Evolutionary conservation across 495 filamentous ascomycete genomes (phyloP).

Genomic region (Trichocladium uniseriatum): DNA sequence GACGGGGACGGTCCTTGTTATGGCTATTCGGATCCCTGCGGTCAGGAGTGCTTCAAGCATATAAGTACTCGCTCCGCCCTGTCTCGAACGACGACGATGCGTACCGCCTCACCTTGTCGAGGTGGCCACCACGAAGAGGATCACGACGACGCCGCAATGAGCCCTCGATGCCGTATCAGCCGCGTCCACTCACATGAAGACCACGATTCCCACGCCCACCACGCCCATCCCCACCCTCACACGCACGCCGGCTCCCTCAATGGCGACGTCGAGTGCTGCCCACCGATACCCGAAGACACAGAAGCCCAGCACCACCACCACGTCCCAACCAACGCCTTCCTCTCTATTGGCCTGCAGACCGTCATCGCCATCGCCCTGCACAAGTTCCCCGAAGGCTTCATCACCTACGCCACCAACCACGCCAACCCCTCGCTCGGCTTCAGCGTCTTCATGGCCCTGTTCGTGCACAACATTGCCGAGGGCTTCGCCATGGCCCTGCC

Average conservation of each 20-base stretch:
- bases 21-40: slow-evolving; percentile 78
- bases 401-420: slow-evolving; percentile 97
- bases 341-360: slow-evolving; percentile 87
- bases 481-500: slow-evolving; percentile 91
- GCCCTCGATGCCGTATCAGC: slow-evolving; percentile 21
- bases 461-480: slow-evolving; percentile 96
- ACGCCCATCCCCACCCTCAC: slow-evolving; percentile 8
- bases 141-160: slow-evolving; percentile 12
- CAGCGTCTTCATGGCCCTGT: slow-evolving; percentile 87
- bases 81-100: slow-evolving; percentile 19
- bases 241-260: slow-evolving; percentile 18
- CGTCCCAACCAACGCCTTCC: slow-evolving; percentile 88
- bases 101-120: slow-evolving; percentile 8
- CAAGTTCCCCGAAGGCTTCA: slow-evolving; percentile 96
- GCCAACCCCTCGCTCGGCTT: slow-evolving; percentile 80
- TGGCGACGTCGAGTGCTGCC: slow-evolving; percentile 19
- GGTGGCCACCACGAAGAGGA: slow-evolving; percentile 12
- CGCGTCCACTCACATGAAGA: slow-evolving; percentile 22
- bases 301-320: slow-evolving; percentile 71
- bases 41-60: slow-evolving; percentile 66
- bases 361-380: slow-evolving; percentile 90
- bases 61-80: slow-evolving; percentile 22
- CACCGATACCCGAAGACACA: neutral
- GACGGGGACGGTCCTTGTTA: slow-evolving; percentile 70
- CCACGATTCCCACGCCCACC: slow-evolving; percentile 8